Evolutionary conservation across 371 early-diverging fungal genomes (phyloP).

Genomic region (Syncephalis fuscata): DNA sequence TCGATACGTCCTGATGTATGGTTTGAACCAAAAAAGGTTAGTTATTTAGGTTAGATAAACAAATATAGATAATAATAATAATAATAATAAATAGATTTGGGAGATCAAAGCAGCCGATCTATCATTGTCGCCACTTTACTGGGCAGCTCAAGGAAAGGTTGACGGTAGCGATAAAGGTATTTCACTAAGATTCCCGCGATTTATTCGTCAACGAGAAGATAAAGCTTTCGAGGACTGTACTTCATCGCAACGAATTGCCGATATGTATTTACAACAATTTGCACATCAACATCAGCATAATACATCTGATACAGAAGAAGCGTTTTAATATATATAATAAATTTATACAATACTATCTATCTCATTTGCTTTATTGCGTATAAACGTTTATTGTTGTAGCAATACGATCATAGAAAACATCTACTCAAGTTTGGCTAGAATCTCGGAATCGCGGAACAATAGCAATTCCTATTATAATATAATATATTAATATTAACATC

Average conservation of each 20-base stretch:
- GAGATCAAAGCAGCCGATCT: conserved; percentile 98
- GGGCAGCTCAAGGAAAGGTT: conserved; percentile 77
- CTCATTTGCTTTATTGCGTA: no score
- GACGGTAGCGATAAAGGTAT: conserved; percentile 78
- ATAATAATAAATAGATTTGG: conserved; percentile 72
- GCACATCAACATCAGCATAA: no score
- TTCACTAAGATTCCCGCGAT: conserved; percentile 98
- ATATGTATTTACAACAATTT: not conserved
- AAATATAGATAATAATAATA: no score
- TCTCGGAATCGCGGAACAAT: conserved; percentile 77
- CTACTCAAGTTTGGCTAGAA: conserved; percentile 69
- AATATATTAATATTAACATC: conserved; percentile 9
- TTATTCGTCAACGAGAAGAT: conserved; percentile 94
- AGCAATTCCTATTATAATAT: conserved; percentile 27
- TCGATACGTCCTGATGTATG: conserved; percentile 91
- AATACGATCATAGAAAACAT: no score
- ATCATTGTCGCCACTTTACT: conserved; percentile 95
- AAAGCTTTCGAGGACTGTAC: conserved; percentile 91
- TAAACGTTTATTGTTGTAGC: no score
- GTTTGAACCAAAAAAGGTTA: conserved; percentile 70
- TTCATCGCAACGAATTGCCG: conserved; percentile 30
- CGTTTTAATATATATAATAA: no score
- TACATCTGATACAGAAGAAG: no score
- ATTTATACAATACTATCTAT: no score
- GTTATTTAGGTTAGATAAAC: no score